Evolutionary conservation across 306 rosid species (phyloP).

Genomic region (Morella rubra): DNA sequence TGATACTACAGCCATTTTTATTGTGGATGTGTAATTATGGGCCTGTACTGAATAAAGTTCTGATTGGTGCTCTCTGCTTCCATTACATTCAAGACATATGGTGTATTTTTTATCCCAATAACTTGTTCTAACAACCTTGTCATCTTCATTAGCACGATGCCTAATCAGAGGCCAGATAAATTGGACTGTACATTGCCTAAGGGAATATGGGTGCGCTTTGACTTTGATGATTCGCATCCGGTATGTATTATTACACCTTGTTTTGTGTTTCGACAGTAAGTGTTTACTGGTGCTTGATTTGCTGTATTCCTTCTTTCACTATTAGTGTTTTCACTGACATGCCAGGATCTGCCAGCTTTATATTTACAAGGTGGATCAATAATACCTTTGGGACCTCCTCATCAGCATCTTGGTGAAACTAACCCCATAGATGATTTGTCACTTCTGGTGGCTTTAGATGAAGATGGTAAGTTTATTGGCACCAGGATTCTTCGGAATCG

Average conservation of each 20-base stretch:
- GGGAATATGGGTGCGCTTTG: conserved; percentile 82
- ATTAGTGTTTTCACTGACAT: conserved; percentile 25
- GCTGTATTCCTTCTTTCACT: conserved; percentile 2
- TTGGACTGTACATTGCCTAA: conserved; percentile 59
- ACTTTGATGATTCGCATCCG: conserved; percentile 77
- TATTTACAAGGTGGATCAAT: conserved; percentile 88
- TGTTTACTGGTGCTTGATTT: conserved; percentile 3
- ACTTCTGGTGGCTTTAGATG: conserved; percentile 86
- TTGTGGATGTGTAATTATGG: background rate
- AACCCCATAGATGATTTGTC: conserved; percentile 64
- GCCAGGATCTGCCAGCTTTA: conserved; percentile 90
- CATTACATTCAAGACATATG: background rate
- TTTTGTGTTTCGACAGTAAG: conserved; percentile 6
- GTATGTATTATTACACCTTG: conserved; percentile 38
- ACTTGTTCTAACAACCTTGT: conserved; percentile 32
- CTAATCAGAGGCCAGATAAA: conserved; percentile 46
- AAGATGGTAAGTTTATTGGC: conserved; percentile 46
- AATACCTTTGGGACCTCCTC: conserved; percentile 74
- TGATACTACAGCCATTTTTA: too few species aligned
- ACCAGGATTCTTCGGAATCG: background rate
- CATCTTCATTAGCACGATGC: conserved; percentile 56
- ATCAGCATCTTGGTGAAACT: conserved; percentile 84
- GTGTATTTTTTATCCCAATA: conserved; percentile 6
- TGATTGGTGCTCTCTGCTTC: conserved; percentile 4
- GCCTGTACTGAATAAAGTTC: background rate